Evolutionary conservation across 2,329 filamentous ascomycete genomes (phyloP), one percentile per base, ranked within the genome.

Genomic region (Neophaeococcomyces aloes): DNA sequence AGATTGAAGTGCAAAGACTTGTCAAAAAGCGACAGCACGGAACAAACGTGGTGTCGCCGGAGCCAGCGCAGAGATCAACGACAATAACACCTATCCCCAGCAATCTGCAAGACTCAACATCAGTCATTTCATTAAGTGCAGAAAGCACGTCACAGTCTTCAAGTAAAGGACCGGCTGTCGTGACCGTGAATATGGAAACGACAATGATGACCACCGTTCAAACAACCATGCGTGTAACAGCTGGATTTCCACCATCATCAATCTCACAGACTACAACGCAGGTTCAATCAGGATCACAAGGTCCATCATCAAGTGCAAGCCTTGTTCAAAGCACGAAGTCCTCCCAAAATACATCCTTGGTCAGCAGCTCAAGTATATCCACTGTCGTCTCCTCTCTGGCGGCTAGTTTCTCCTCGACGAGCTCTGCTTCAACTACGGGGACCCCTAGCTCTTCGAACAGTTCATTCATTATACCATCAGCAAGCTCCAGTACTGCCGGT

Each of bases 201-300:
- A 50, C 48, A 6, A 25, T 46, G 18, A 19, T 48, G 14, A 25
- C 36, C n/a, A 50, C 48, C 1, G 29, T 39, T 3, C n/a, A 46
- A 10, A 42, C 44, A n/a, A 50, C 48, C 1, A 36, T 45, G 14
- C 43, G 42, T 31, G 46, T 50, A 15, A 48, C 43, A 10, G 40
- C 39, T 30, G 14, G 37, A 5, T 19, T 19, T 18, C 17, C 32
- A 15, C 32, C 19, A 8, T 30, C 17, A 29, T 19, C 15, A 14
- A 27, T 25, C 11, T 14, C 29, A 30, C 31, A 13, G n/a, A 10
- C 35, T 8, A 38, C 29, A 7, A 11, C 23, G 36, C 35, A 15
- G 17, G 4, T 13, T 13, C 31, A 34, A 14, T 8, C 8, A 19
- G 4, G 35, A 23, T 6, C 19, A 25, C 35, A 19, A 38, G n/a